Evolutionary conservation across 768 basidiomycete species (phyloP).

Genomic region (Agaricus bisporus): DNA sequence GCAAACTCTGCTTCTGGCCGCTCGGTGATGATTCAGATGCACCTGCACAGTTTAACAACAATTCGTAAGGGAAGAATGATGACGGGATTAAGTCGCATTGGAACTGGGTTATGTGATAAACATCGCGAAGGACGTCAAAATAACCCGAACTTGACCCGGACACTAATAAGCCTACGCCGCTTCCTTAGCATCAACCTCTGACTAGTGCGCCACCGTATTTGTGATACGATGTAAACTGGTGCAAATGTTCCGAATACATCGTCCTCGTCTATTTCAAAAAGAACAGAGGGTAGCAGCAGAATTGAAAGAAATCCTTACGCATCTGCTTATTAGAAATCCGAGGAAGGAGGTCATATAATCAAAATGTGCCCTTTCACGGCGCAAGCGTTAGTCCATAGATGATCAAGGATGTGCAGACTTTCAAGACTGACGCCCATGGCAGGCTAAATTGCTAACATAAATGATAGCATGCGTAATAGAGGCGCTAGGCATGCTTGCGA

Average conservation of each 20-base stretch:
- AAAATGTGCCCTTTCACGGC: conserved; percentile 15
- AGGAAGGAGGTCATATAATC: conserved; percentile 20
- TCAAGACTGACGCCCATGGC: conserved; percentile 17
- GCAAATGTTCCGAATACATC: background rate
- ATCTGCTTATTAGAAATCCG: conserved; percentile 15
- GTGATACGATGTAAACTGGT: background rate
- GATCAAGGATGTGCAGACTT: background rate
- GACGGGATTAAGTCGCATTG: no score
- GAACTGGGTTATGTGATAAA: no score
- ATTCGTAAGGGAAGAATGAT: no score
- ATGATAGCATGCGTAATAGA: conserved; percentile 15
- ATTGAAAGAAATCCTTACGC: conserved; percentile 16
- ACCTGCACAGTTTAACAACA: no score
- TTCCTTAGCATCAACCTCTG: no score
- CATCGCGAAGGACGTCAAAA: no score
- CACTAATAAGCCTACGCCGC: background rate
- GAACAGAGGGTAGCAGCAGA: conserved; percentile 16
- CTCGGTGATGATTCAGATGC: no score
- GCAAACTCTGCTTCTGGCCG: no score
- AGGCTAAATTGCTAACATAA: conserved; percentile 8
- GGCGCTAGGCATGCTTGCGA: conserved; percentile 21
- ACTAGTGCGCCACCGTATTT: background rate
- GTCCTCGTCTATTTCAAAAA: conserved; percentile 16
- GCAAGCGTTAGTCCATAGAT: background rate
- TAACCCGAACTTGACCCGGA: no score